Evolutionary conservation across 176 grass and related monocot genomes (phyloP).

Genomic region (Eragrostis curvula): DNA sequence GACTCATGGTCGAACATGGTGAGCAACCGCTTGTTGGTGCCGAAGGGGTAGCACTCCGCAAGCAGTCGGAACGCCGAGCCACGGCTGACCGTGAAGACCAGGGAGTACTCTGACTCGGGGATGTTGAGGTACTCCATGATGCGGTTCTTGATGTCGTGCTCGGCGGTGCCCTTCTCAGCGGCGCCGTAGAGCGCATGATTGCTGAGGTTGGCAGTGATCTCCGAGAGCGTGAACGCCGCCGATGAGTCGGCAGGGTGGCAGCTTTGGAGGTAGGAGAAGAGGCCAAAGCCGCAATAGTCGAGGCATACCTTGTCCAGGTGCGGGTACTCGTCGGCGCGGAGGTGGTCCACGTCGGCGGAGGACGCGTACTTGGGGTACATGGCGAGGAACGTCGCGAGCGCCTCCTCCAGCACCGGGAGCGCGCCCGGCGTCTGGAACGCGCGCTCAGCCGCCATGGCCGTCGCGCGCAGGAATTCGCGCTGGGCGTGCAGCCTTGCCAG

Average conservation of each 20-base stretch:
- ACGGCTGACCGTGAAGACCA: constrained; percentile 93
- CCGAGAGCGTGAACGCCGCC: constrained; percentile 75
- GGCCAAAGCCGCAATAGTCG: constrained; percentile 98
- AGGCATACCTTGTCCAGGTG: constrained; percentile 92
- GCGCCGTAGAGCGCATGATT: constrained; percentile 90
- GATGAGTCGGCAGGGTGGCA: constrained; percentile 74
- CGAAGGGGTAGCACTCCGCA: constrained; percentile 93
- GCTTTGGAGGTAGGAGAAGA: constrained; percentile 93
- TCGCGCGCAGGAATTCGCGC: constrained; percentile 87
- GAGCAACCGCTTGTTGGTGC: constrained; percentile 85
- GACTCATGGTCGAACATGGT: constrained; percentile 99
- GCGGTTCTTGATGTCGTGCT: constrained; percentile 76
- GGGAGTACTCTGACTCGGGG: constrained; percentile 87
- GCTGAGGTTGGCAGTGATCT: constrained; percentile 94
- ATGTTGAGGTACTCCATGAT: constrained; percentile 99
- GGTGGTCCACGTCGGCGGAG: constrained; percentile 70
- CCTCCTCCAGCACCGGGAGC: constrained; percentile 66
- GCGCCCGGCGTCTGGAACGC: constrained; percentile 63
- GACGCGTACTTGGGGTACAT: constrained; percentile 92
- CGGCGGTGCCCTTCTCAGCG: constrained; percentile 79
- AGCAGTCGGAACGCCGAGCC: constrained; percentile 95
- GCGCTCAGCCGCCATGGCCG: constrained; percentile 82
- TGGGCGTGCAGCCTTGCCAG: constrained; percentile 88
- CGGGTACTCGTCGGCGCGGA: constrained; percentile 84
- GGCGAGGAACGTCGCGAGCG: constrained; percentile 82